Base-by-base conservation (phyloP, 2,329 filamentous ascomycete genomes). In the Colletotrichum plurivorum region DNA sequence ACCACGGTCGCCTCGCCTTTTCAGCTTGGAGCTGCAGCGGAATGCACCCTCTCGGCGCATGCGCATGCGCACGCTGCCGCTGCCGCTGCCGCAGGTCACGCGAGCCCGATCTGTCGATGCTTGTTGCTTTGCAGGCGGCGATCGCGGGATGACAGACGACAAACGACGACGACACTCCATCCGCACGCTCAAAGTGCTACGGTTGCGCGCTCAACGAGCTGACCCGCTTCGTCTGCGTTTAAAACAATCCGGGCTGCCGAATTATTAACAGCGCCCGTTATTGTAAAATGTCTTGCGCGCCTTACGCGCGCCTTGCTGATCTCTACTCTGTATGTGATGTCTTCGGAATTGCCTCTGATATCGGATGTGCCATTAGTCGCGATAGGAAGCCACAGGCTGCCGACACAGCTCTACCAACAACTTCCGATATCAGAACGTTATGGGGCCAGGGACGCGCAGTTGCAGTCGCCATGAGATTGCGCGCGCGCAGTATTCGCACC, bases 291-390 rank as follows among this genome's bases (percentile, higher is more conserved):
- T 27, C 43, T 15, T 59, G 8, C 18, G n/a, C 41, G 41, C 41
- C 41, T 43, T n/a, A n/a, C 13, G 9, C 18, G 13, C 41, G 41
- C 41, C 41, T 43, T 43, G 41, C 41, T n/a, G 41, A 43, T 43
- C 41, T n/a, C 27, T 20, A n/a, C 20, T 51, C 31, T 36, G 36
- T 36, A 36, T 10, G 31, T 48, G 49, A 53, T 46, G 59, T 27
- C 36, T 22, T 41, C 48, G 48, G 27, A 49, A 53, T 18, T 22
- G 22, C 54, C 43, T 25, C 20, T 55, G 22, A 48, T 39, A 16
- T 60, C 61, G 62, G 51, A 69, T 60, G 54, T 66, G 22, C 31
- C 27, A 69, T 66, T 62, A 56, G 5, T 60, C 25, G 39, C 49
- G 66, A 66, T 69, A 60, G 49, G 51, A 56, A 48, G 31, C 27